Evolutionary conservation across 495 filamentous ascomycete species (phyloP), one percentile per base, ranked within the genome.

Genomic region (Hyaloscypha variabilis): DNA sequence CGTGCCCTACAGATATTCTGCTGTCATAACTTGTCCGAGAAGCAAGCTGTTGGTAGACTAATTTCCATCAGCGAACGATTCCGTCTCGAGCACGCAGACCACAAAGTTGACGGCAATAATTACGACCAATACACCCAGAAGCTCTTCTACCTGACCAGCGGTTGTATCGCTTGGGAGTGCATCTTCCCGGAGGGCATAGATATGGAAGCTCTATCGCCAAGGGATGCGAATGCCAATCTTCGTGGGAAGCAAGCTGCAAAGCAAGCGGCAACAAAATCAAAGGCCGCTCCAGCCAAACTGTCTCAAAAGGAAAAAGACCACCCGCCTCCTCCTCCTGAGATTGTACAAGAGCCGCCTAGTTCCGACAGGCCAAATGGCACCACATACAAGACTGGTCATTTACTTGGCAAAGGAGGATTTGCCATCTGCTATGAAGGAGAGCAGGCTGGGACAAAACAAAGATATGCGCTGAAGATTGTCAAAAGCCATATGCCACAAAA

Each of bases 391-490:
- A 90, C 93, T 8, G 95, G 94, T n/a, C 83, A 80, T 49, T 86
- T 91, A 60, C 79, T 99, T 51, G 95, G 95, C 0, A 97, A 95
- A 78, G 95, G 95, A 52, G 95, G 95, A 0, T 99, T 99, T 73
- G 95, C 95, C 23, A 90, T 97, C 29, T 97, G 95, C 75, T 95
- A 88, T 64, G 84, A 87, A 59, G 95, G 92, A 3, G 86, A 89
- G 62, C 74, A 92, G 50, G 76, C 83, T 25, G 84, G 86, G 8
- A 86, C 85, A 53, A 84, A 81, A 65, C 87, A 88, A 58, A 82
- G 87, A 46, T 92, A 88, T 69, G 93, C 93, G 2, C 83, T 97
- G 76, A 97, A 97, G 81, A 92, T 96, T 69, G 93, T 97, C 31
- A 91, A 88, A 77, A 90, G 91, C 59, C 86, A 92, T 67, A 96